Conservation (phyloP, 2,329 filamentous ascomycete genomes). For the Monilinia aucupariae region DNA sequence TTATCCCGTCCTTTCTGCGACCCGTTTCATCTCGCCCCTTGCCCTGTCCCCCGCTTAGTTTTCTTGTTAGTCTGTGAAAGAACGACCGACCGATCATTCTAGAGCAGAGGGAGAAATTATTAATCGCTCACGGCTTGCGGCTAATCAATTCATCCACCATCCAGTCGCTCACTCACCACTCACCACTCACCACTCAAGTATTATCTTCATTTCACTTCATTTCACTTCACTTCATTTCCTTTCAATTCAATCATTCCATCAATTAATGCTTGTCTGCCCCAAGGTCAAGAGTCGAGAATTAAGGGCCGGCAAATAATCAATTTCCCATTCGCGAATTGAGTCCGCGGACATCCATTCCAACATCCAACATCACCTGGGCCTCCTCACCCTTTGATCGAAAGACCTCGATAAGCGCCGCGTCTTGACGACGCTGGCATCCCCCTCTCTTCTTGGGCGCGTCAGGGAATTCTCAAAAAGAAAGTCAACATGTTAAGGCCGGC, state of each 20-base stretch:
- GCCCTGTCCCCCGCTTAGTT: too few relatives aligned
- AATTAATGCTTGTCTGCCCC: not conserved
- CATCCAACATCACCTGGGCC: constrained; percentile 3
- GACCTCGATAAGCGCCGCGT: constrained; percentile 37
- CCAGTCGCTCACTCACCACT: not conserved
- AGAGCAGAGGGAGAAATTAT: too few relatives aligned
- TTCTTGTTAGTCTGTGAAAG: too few relatives aligned
- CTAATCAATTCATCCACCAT: too few relatives aligned
- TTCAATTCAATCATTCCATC: not conserved
- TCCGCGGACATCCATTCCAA: not conserved
- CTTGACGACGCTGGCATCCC: constrained; percentile 41
- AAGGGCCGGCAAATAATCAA: not conserved
- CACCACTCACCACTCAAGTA: too few relatives aligned
- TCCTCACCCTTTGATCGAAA: constrained; percentile 13
- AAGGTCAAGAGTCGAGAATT: not conserved
- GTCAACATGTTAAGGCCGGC: constrained; percentile 70
- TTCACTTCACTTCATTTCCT: too few relatives aligned
- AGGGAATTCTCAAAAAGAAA: constrained; percentile 17
- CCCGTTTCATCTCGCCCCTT: too few relatives aligned
- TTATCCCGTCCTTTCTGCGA: too few relatives aligned
- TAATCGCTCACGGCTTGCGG: too few relatives aligned
- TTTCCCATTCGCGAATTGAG: too few relatives aligned
- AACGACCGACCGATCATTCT: too few relatives aligned
- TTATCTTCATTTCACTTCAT: too few relatives aligned
- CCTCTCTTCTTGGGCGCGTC: constrained; percentile 20